Conservation (phyloP, 371 early-diverging fungal species). For the Syncephalastrum monosporum region DNA sequence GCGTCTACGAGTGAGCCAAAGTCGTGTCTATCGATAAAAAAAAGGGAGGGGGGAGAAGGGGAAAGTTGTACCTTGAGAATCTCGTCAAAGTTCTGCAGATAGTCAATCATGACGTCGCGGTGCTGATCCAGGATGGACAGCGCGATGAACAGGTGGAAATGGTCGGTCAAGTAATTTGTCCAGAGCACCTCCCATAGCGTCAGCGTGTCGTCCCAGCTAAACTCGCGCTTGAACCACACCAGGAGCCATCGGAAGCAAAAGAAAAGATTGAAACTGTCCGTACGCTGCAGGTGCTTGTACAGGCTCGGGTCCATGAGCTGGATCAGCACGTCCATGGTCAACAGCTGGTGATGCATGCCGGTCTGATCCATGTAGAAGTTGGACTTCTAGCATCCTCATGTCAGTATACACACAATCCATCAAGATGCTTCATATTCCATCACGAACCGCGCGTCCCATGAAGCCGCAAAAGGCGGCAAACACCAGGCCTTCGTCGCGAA, state of each 20-base stretch:
- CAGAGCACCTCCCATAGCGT: conserved; percentile 88
- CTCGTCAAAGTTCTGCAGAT: conserved; percentile 84
- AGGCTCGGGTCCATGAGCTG: conserved; percentile 82
- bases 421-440: background rate
- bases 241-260: conserved; percentile 95
- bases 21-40: background rate
- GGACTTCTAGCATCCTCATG: conserved; percentile 44
- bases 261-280: conserved; percentile 85
- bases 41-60: too few species aligned
- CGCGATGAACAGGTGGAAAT: conserved; percentile 88
- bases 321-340: conserved; percentile 71
- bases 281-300: conserved; percentile 72
- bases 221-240: conserved; percentile 94
- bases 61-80: conserved; percentile 71
- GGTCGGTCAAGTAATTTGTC: conserved; percentile 77
- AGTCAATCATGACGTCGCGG: conserved; percentile 76
- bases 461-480: conserved; percentile 89
- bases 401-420: background rate
- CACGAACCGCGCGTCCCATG: conserved; percentile 82
- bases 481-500: conserved; percentile 79
- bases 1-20: background rate
- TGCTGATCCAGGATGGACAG: conserved; percentile 86
- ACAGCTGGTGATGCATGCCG: conserved; percentile 87
- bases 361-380: conserved; percentile 85
- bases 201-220: conserved; percentile 78